Evolutionary conservation across 192 early-diverging fungal species (phyloP).

Genomic region (Phycomyces blakesleeanus): DNA sequence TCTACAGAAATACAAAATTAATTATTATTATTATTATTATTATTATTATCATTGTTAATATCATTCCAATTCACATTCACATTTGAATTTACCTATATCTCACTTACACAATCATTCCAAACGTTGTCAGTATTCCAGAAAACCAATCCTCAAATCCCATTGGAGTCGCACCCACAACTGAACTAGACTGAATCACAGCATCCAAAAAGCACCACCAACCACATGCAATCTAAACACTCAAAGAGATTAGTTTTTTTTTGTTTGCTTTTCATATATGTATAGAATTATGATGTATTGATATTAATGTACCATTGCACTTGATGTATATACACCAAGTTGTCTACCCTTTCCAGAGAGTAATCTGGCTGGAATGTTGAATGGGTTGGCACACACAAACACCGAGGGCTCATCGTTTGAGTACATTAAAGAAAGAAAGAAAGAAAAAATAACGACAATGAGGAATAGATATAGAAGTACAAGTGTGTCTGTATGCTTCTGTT

Average conservation of each 20-base stretch:
- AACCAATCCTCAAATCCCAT: constrained; percentile 61
- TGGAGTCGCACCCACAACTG: constrained; percentile 13
- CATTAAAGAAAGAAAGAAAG: neutral
- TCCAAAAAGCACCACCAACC: constrained; percentile 67
- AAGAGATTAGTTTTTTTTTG: no score
- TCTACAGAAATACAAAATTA: constrained; percentile 26
- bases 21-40: neutral
- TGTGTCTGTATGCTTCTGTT: no score
- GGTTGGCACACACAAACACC: constrained; percentile 11
- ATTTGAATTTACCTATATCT: no score
- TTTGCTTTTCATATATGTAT: no score
- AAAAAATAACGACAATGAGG: no score
- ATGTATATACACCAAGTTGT: constrained; percentile 19
- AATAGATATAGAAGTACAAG: no score
- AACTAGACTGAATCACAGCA: constrained; percentile 40
- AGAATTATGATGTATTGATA: neutral
- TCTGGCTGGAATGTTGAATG: constrained; percentile 18
- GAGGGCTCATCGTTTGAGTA: constrained; percentile 23
- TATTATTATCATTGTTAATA: neutral
- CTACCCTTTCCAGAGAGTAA: constrained; percentile 20
- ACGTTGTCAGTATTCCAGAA: constrained; percentile 49
- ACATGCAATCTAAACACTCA: constrained; percentile 52
- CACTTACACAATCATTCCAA: constrained; percentile 59
- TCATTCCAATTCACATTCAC: no score
- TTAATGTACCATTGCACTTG: constrained; percentile 21